phyloP scores from a whole-genome alignment of 1,139 yeast genomes.

The Debaryomyces nepalensis region DNA sequence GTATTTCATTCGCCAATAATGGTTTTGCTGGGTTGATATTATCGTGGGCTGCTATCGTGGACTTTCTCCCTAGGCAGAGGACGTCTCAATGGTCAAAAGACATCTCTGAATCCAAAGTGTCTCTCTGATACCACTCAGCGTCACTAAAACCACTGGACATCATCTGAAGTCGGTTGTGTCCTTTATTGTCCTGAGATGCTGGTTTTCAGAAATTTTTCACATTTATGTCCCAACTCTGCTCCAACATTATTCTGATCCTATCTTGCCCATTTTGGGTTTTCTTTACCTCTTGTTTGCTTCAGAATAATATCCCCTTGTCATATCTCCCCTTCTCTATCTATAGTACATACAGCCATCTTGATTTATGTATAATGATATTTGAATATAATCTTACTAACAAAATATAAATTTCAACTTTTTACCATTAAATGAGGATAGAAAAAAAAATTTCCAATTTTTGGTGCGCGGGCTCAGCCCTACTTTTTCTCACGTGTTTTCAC shows the following conservation, averaged over 20 bases:
- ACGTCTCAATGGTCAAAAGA: too few species aligned
- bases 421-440: constrained; percentile 3
- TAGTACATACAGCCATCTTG: constrained; percentile 40
- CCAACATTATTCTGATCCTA: neutral
- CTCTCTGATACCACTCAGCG: too few species aligned
- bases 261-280: neutral
- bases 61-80: too few species aligned
- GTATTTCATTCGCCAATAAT: too few species aligned
- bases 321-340: neutral
- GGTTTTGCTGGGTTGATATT: too few species aligned
- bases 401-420: constrained; percentile 8
- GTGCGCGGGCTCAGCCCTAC: constrained; percentile 9
- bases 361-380: constrained; percentile 16
- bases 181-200: too few species aligned
- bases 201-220: neutral
- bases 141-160: too few species aligned
- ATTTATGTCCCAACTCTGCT: neutral
- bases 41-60: too few species aligned
- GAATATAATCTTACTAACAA: constrained; percentile 6
- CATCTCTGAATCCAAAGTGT: too few species aligned
- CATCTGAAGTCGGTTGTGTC: too few species aligned
- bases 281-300: neutral
- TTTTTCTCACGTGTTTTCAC: constrained; percentile 8
- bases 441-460: constrained; percentile 7
- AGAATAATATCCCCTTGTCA: neutral